phyloP scores from a whole-genome alignment of 2,329 filamentous ascomycete species.

The Hyphodiscus sp. region DNA sequence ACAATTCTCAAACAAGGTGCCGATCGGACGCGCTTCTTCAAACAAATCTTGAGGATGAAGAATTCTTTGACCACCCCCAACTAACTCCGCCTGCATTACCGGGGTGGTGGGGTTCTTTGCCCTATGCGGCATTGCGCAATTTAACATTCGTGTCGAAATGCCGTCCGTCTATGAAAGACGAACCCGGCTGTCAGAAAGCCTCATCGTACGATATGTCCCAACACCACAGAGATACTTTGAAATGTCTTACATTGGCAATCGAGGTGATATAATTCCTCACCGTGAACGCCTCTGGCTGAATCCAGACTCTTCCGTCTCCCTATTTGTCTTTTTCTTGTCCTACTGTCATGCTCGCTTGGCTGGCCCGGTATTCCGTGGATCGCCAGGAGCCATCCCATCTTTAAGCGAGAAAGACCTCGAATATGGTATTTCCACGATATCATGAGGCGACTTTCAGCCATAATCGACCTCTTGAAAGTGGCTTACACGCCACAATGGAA shows the following conservation, averaged over 20 bases:
- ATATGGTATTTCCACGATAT: no score
- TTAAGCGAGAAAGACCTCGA: no score
- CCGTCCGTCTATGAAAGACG: no score
- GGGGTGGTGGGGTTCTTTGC: neutral
- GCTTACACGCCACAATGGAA: no score
- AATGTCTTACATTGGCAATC: neutral
- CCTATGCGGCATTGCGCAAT: neutral
- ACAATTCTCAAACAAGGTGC: neutral
- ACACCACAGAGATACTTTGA: neutral
- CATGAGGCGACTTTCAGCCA: no score
- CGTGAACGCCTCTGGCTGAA: neutral
- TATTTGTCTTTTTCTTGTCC: neutral
- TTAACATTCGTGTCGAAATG: neutral
- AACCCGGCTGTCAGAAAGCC: neutral
- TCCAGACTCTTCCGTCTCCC: neutral
- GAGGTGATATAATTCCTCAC: no score
- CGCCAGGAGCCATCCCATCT: no score
- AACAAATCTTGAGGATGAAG: neutral
- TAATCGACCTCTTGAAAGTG: no score
- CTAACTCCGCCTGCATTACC: neutral
- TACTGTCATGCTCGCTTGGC: no score
- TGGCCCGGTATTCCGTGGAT: no score
- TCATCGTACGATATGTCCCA: neutral
- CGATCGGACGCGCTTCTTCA: neutral
- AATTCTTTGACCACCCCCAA: no score